A percentile compares a stretch with the other conserved stretches of the same genome.
Conservation (phyloP, 176 grass and related monocot genomes). For the Juncus inflexus region DNA sequence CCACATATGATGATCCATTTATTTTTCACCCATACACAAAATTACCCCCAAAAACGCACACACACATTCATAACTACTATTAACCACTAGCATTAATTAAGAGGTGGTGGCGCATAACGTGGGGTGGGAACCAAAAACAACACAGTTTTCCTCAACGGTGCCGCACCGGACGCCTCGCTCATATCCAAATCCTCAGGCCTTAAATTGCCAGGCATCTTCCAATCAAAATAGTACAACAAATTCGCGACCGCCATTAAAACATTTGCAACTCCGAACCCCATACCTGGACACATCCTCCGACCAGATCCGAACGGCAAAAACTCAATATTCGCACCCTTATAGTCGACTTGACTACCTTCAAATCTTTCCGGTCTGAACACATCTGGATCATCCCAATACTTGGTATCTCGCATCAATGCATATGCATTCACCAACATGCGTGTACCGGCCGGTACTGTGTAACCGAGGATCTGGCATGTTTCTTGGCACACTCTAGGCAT, state of each 20-base stretch:
- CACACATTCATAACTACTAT: too few species aligned
- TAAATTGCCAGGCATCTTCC: constrained; percentile 14
- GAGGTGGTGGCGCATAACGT: background rate
- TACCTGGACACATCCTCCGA: constrained; percentile 18
- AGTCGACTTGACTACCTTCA: background rate
- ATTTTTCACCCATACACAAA: too few species aligned
- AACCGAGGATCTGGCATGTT: constrained; percentile 12
- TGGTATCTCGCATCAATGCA: constrained; percentile 9
- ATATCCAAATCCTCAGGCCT: constrained; percentile 4
- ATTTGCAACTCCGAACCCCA: background rate
- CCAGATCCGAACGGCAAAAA: constrained; percentile 23
- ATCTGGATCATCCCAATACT: constrained; percentile 14
- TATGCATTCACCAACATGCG: constrained; percentile 17
- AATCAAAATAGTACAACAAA: constrained; percentile 19
- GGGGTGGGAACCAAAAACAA: constrained; percentile 7
- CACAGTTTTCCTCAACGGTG: constrained; percentile 7
- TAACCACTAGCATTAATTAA: too few species aligned
- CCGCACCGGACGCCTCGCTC: background rate
- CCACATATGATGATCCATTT: too few species aligned
- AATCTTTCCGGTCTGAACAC: constrained; percentile 16
- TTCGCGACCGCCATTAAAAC: constrained; percentile 7
- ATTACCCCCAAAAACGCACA: too few species aligned
- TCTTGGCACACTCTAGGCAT: constrained; percentile 5
- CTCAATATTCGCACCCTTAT: constrained; percentile 12
- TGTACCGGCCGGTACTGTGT: background rate